Base-by-base conservation (phyloP, 768 basidiomycete genomes). In the Leccinum subgranulosum region DNA sequence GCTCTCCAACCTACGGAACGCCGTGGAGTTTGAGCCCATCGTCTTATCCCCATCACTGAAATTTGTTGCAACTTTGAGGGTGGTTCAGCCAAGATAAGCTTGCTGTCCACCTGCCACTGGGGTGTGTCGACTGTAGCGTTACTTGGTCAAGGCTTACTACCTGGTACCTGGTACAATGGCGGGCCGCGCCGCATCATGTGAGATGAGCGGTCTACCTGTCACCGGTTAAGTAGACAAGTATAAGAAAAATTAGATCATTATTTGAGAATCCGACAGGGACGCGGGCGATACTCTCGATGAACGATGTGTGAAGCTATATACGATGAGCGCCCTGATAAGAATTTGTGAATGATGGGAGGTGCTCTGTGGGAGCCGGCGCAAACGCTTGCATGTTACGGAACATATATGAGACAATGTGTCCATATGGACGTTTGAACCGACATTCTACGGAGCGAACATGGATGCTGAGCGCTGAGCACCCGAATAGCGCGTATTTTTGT, bases 281-380 rank as follows among this genome's bases (percentile, higher is more conserved):
- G 60, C 53, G 31, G 59, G 62, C 54, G 58, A 66, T 65, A 55
- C 56, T 63, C 66, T 69, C 54, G 61, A 67, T 59, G 63, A 55
- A 60, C 59, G 56, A 63, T 68, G 67, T 64, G 66, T 71, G 71
- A 71, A 69, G 61, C 67, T 73, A 72, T 73, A 69, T 67, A 64
- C 68, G 73, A 74, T 73, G 73, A 67, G 59, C 64, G 64, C 61
- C 69, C 68, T 64, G 80, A 80, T 80, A 79, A 79, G 73, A 73
- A 64, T n/a, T 36, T 41, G 76, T 78, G 78, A 79, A 74, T 81
- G 79, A 79, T 82, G 78, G 74, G 69, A 75, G 68, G 72, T 58
- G 55, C 54, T 43, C 59, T 71, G 66, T 74, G 70, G 68, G 70
- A 74, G 66, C 56, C 25, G 56, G 49, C 47, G 28, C 54, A 58